phyloP scores from a whole-genome alignment of 352 stramenopile species.

The Elongisporangium anandrum region DNA sequence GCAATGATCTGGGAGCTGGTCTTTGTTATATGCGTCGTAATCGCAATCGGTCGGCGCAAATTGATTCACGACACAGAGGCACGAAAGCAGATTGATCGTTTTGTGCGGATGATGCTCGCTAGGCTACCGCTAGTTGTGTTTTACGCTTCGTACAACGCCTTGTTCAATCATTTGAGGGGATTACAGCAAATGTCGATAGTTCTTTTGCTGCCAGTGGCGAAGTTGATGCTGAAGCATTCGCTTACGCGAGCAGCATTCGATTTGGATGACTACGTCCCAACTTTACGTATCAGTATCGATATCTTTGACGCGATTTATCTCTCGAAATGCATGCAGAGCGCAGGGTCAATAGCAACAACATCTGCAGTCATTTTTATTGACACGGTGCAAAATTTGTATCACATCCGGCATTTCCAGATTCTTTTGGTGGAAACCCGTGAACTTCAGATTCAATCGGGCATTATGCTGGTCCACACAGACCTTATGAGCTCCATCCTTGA shows the following conservation, averaged over 20 bases:
- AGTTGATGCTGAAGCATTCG: conserved; percentile 1
- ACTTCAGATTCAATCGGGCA: background rate
- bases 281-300: conserved; percentile 4
- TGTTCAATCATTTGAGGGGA: background rate
- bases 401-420: background rate
- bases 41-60: background rate
- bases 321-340: conserved; percentile 4
- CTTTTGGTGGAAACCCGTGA: background rate
- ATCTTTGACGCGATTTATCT: conserved; percentile 6
- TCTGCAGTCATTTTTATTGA: background rate
- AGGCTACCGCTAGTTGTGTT: background rate
- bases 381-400: background rate
- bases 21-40: background rate
- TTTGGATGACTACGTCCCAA: background rate
- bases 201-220: conserved; percentile 4
- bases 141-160: background rate
- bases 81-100: background rate
- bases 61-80: background rate
- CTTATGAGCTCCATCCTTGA: background rate
- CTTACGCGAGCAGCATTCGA: background rate
- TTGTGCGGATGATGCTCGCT: background rate
- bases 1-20: background rate
- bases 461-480: background rate
- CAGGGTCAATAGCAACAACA: background rate
- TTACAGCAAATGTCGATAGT: background rate